Base-by-base conservation (phyloP, 306 rosid species). In the Lathyrus sativus region DNA sequence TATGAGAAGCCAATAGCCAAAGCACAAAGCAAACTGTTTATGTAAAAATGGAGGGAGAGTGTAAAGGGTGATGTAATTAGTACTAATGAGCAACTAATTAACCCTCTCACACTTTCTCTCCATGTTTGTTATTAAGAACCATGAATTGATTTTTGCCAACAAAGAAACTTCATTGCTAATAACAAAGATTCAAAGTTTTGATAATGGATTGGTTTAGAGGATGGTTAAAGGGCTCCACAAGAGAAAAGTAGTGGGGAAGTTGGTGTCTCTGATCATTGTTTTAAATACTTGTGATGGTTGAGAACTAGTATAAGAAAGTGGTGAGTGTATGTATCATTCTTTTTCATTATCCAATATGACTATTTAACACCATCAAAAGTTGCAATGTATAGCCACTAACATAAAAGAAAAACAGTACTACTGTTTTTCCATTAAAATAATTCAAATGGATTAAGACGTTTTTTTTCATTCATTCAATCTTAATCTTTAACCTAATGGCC, bases 241-340 rank as follows among this genome's bases (percentile, higher is more conserved):
- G 2, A 4, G 76, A 79, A 66, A 71, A 78, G 79, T 62, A 77
- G 87, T 80, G 91, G 87, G 67, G 74, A 70, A 64, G 71, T 61
- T 70, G 73, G 73, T 54, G 75, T 59, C 75, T 79, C 66, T 57
- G 78, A 68, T 75, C 74, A 17, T 48, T 51, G 61, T 89, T 80
- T 83, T 86, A 86, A 77, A 89, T 89, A 86, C 83, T 81, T 64
- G 82, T 67, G 80, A 64, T 79, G 85, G 74, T 61, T 66, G 79
- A 70, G 71, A 81, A 70, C 57, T 61, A 60, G 62, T 61, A 60
- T 53, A 54, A 38, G 65, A 54, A 24, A 67, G 38, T 56, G 68
- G 65, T 56, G 62, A 35, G 39, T 35, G 39, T 35, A 35, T 35
- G 39, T 29, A 37, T 63, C 63, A 67, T 56, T 73, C 80, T 71